Base-by-base conservation (phyloP, 2,329 filamentous ascomycete species). In the Myriosclerotinia curreyana region DNA sequence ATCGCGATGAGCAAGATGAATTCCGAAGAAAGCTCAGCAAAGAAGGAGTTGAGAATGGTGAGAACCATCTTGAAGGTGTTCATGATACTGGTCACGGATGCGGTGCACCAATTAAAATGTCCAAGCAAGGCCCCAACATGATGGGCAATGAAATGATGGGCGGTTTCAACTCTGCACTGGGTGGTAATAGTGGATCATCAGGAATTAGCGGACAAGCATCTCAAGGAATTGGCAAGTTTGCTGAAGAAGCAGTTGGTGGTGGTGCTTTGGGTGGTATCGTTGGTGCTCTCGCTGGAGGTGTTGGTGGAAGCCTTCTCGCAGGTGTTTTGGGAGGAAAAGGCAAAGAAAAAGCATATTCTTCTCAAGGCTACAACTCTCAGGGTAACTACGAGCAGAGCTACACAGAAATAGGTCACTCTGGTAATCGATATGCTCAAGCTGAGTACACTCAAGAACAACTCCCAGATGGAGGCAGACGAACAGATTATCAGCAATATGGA, bases 11-110 rank as follows among this genome's bases (percentile, higher is more conserved):
- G 65, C 84, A 86, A 69, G 79, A 90, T 17, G 84, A 86, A 42
- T 86, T 95, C 68, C 88, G 91, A 63, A 77, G 82, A 60, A 89
- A 92, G 77, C 83, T 97, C 53, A 91, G 88, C 71, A 87, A 91
- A 22, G 81, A 89, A 0, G 93, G 94, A 65, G 91, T 97, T 58
- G 75, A 86, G 74, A 81, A 85, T 54, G 90, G 90, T 20, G 82
- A 88, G 66, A 97, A 97, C 76, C 93, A 97, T 78, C 94, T 91
- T 76, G 87, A 91, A 71, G 91, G 91, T 36, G 88, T 94, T 14
- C 78, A 92, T 20, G 92, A 97, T 76, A 87, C 84, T 60, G 93
- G 93, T 7, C 91, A 96, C 74, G 96, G 92, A 73, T 81, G 79
- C 66, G 87, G 90, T 66, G 92, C 92, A 76, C 86, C 86, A 20